Evolutionary conservation across 306 rosid species (phyloP).

Genomic region (Quercus variabilis): DNA sequence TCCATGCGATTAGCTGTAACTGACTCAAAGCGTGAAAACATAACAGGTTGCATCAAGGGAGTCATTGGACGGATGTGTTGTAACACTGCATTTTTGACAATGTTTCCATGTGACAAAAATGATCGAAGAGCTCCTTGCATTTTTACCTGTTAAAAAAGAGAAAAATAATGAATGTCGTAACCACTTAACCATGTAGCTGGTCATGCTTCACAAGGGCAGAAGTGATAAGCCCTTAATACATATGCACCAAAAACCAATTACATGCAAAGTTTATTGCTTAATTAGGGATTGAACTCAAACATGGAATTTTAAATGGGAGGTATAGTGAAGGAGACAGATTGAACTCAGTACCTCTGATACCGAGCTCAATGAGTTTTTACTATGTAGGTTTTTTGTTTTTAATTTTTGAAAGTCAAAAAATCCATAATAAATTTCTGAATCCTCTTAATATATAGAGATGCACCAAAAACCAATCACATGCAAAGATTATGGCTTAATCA

Average conservation of each 20-base stretch:
- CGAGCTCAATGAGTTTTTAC: no score
- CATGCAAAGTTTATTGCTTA: not conserved
- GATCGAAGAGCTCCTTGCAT: slow-evolving; percentile 84
- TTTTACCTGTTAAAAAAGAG: slow-evolving; percentile 35
- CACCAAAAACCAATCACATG: slow-evolving; percentile 1
- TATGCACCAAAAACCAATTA: not conserved
- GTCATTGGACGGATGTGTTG: slow-evolving; percentile 71
- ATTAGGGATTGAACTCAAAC: no score
- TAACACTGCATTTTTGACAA: slow-evolving; percentile 70
- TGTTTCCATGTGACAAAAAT: slow-evolving; percentile 54
- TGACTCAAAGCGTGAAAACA: slow-evolving; percentile 58
- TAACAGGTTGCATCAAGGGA: slow-evolving; percentile 69
- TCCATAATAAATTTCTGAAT: no score
- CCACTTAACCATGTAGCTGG: not conserved
- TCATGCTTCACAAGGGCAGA: slow-evolving; percentile 6
- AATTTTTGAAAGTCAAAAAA: no score
- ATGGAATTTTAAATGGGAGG: no score
- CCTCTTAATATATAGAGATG: not conserved
- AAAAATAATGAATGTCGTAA: not conserved
- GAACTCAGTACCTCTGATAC: no score
- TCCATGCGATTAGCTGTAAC: slow-evolving; percentile 60
- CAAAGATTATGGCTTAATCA: not conserved
- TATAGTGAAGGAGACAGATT: no score
- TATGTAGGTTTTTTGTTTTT: no score
- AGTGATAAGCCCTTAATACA: slow-evolving; percentile 3